Evolutionary conservation across 1,284 basidiomycete species (phyloP).

Genomic region (Hemileia vastatrix): DNA sequence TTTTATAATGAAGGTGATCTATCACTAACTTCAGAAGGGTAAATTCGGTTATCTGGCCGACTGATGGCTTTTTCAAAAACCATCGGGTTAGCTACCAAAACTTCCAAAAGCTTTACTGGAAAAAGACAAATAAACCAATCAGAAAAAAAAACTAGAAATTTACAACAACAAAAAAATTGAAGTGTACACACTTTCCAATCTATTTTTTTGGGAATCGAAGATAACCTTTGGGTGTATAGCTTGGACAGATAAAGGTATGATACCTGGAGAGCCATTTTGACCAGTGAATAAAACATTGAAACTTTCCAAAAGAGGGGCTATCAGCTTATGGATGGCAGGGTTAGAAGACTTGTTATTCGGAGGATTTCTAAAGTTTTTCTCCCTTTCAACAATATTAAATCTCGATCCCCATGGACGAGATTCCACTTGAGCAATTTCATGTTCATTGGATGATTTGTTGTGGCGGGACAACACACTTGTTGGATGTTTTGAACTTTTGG

Average conservation of each 20-base stretch:
- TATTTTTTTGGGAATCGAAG: constrained; percentile 64
- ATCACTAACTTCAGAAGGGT: constrained; percentile 66
- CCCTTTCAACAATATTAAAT: constrained; percentile 77
- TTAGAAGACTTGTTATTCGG: constrained; percentile 60
- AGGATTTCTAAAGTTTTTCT: constrained; percentile 71
- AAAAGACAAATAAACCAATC: constrained; percentile 2
- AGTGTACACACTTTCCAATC: constrained; percentile 42
- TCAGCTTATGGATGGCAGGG: constrained; percentile 81
- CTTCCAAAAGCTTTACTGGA: constrained; percentile 79
- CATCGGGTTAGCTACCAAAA: constrained; percentile 74
- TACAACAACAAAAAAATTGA: background rate
- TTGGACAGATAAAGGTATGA: constrained; percentile 67
- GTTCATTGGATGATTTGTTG: too few relatives aligned
- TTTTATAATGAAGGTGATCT: background rate
- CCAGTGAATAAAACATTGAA: constrained; percentile 84
- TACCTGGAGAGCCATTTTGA: constrained; percentile 65
- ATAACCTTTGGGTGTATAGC: constrained; percentile 83
- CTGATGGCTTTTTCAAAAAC: constrained; percentile 72
- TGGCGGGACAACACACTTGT: too few relatives aligned
- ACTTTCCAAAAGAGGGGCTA: constrained; percentile 85
- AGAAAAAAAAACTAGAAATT: background rate
- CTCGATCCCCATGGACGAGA: constrained; percentile 7
- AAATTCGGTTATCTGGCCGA: constrained; percentile 67
- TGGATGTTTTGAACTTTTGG: too few relatives aligned
- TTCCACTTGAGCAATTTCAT: too few relatives aligned